Conservation (phyloP, 371 early-diverging fungal genomes). For the Catenaria anguillulae region DNA sequence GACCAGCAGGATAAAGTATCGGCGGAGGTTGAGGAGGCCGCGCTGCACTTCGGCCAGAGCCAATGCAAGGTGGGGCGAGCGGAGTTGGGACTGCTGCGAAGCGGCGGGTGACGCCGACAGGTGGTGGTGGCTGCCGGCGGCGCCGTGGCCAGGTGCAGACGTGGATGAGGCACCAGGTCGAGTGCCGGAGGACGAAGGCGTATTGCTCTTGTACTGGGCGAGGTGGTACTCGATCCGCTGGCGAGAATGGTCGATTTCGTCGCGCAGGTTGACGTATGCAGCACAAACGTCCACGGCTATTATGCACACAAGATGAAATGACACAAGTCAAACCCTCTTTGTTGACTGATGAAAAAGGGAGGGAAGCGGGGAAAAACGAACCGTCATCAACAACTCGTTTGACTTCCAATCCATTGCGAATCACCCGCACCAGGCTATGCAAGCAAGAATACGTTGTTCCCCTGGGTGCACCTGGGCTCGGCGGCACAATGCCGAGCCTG, state of each 20-base stretch:
- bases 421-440: slow-evolving; percentile 49
- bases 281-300: slow-evolving; percentile 44
- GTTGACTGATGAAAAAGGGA: too few relatives aligned
- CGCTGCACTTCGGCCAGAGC: neutral
- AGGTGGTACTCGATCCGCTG: too few relatives aligned
- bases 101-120: neutral
- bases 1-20: slow-evolving; percentile 48
- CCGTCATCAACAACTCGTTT: slow-evolving; percentile 41
- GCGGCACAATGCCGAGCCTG: too few relatives aligned
- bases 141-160: too few relatives aligned
- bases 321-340: too few relatives aligned
- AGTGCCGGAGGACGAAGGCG: too few relatives aligned
- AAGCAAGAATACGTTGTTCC: slow-evolving; percentile 46
- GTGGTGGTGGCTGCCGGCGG: slow-evolving; percentile 31
- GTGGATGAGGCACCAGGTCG: too few relatives aligned
- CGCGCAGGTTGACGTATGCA: slow-evolving; percentile 26
- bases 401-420: slow-evolving; percentile 43
- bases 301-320: too few relatives aligned
- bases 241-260: slow-evolving; percentile 40
- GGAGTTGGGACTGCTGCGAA: too few relatives aligned
- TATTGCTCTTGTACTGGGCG: too few relatives aligned
- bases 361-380: too few relatives aligned
- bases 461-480: too few relatives aligned
- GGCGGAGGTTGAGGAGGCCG: slow-evolving; percentile 27
- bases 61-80: neutral